These are phyloP conservation scores for Blepharisma stoltei DNA, from an alignment of 73 alveolate genomes.

Conservation along the genomic window DNA sequence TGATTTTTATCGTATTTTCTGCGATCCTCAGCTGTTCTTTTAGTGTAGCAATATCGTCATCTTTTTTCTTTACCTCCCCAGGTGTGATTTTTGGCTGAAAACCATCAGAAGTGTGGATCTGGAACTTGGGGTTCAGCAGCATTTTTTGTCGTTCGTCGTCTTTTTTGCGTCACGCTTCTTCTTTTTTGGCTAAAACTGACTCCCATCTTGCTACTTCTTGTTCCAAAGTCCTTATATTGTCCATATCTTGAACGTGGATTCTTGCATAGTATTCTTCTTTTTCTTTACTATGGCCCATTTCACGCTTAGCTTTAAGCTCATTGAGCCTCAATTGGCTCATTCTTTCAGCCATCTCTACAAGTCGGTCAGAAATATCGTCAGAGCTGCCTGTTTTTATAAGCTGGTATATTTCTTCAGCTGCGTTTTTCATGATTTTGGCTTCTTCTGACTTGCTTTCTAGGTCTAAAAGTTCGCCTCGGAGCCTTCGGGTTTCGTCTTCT, in stretches of 20 bases:
- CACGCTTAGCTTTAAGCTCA: constrained; percentile 55
- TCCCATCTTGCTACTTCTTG: constrained; percentile 55
- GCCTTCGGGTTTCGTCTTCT: constrained; percentile 42
- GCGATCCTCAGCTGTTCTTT: constrained; percentile 53
- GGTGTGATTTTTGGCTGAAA: constrained; percentile 31
- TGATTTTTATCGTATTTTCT: constrained; percentile 50
- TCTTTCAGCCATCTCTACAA: constrained; percentile 61
- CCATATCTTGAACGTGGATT: constrained; percentile 44
- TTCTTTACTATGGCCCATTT: constrained; percentile 60
- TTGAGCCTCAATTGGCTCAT: constrained; percentile 44
- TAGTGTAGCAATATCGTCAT: constrained; percentile 28
- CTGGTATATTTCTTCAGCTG: constrained; percentile 55
- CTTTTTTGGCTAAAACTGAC: constrained; percentile 54
- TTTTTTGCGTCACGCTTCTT: constrained; percentile 54
- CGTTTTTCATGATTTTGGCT: constrained; percentile 58
- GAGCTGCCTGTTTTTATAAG: constrained; percentile 50
- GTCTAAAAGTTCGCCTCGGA: constrained; percentile 49
- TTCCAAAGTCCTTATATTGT: constrained; percentile 49
- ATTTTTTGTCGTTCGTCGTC: constrained; percentile 71
- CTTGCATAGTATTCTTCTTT: constrained; percentile 56
- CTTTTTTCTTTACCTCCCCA: constrained; percentile 26
- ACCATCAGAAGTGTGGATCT: constrained; percentile 52
- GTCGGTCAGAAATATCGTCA: constrained; percentile 57
- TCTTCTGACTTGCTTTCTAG: constrained; percentile 54
- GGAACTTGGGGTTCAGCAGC: constrained; percentile 52